Percentiles rank a stretch among this genome's conserved stretches.
Conservation (phyloP, 177 flowering plant species). For the Vitis hybrid region DNA sequence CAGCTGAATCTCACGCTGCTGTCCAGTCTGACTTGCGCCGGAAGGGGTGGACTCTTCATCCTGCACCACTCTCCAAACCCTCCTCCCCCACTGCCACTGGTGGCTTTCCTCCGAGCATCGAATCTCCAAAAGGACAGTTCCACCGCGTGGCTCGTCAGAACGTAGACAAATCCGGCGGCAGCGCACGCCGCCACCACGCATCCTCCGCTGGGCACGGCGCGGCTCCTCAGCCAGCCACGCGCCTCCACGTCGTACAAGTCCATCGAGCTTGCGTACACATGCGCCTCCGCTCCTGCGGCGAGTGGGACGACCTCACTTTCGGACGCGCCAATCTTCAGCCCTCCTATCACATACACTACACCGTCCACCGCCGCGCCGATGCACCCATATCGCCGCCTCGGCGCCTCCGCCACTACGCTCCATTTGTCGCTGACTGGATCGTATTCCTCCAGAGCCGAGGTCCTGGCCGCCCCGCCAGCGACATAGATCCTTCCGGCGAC, state of each 20-base stretch:
- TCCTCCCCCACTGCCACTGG: conserved; percentile 8
- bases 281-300: conserved; percentile 45
- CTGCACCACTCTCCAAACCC: conserved; percentile 78
- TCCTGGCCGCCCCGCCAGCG: conserved; percentile 61
- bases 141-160: conserved; percentile 83
- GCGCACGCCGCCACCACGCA: conserved; percentile 94
- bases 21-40: conserved; percentile 72
- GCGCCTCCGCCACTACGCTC: conserved; percentile 63
- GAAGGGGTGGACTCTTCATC: conserved; percentile 64
- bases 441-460: conserved; percentile 74
- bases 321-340: conserved; percentile 54
- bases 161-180: conserved; percentile 53
- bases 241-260: conserved; percentile 76
- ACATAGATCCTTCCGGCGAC: conserved; percentile 63
- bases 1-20: conserved; percentile 70
- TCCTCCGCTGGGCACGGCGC: conserved; percentile 83
- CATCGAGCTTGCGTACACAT: conserved; percentile 78
- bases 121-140: conserved; percentile 89
- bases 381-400: conserved; percentile 77
- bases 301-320: conserved; percentile 14
- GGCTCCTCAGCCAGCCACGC: conserved; percentile 69
- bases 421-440: conserved; percentile 63
- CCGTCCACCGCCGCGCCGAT: conserved; percentile 76
- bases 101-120: conserved; percentile 41
- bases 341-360: conserved; percentile 79